Percentiles rank a stretch among this genome's conserved stretches.
Evolutionary conservation across 352 stramenopile genomes (phyloP).

Genomic region (Phytophthora rubi): DNA sequence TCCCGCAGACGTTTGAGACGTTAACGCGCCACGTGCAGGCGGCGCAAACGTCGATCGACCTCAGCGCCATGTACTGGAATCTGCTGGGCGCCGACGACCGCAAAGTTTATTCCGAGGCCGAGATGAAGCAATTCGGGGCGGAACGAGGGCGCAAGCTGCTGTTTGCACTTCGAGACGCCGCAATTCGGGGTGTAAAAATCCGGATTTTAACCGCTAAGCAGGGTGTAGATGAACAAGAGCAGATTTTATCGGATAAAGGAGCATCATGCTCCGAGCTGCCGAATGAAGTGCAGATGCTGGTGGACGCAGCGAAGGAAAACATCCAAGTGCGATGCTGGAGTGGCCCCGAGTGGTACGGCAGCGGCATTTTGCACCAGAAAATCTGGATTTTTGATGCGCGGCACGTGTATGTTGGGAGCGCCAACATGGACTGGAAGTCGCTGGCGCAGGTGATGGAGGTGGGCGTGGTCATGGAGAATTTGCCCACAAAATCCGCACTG

Average conservation of each 20-base stretch:
- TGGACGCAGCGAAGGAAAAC: conserved; percentile 35
- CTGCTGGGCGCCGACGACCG: conserved; percentile 66
- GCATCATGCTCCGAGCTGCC: conserved; percentile 33
- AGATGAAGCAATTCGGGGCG: conserved; percentile 71
- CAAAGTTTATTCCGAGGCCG: conserved; percentile 48
- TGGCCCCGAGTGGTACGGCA: conserved; percentile 72
- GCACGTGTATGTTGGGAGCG: conserved; percentile 79
- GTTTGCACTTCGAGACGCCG: conserved; percentile 54
- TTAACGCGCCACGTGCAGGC: conserved; percentile 50
- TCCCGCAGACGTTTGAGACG: conserved; percentile 53
- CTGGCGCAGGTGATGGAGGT: conserved; percentile 87
- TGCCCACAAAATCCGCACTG: conserved; percentile 36
- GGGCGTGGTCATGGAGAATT: conserved; percentile 67
- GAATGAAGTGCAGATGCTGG: conserved; percentile 59
- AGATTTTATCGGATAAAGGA: not conserved
- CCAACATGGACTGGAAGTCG: conserved; percentile 90
- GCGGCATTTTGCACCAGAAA: conserved; percentile 86
- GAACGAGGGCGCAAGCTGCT: conserved; percentile 61
- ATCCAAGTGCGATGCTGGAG: conserved; percentile 70
- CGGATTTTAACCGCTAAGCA: conserved; percentile 57
- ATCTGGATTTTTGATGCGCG: conserved; percentile 74
- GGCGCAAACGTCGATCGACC: conserved; percentile 61
- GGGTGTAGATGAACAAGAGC: not conserved
- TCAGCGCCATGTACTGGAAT: conserved; percentile 90
- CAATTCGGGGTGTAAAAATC: conserved; percentile 57